Evolutionary conservation across 2,329 filamentous ascomycete genomes (phyloP).

Genomic region (Rhinocladiella similis): DNA sequence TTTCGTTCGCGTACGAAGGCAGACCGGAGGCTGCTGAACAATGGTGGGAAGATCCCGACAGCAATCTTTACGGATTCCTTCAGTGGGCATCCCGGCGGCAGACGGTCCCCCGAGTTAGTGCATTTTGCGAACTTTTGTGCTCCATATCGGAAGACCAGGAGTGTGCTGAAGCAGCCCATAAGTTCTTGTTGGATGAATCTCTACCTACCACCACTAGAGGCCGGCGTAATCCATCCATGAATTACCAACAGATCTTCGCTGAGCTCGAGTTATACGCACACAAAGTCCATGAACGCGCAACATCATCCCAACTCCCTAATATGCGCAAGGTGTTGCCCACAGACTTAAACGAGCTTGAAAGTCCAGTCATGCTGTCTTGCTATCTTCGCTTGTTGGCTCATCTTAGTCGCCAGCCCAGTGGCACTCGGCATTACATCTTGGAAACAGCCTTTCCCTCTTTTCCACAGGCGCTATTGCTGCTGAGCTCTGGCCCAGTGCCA

Average conservation of each 20-base stretch:
- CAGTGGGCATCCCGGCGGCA: slow-evolving; percentile 96
- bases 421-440: slow-evolving; percentile 72
- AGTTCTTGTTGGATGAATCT: slow-evolving; percentile 80
- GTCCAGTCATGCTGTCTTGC: slow-evolving; percentile 92
- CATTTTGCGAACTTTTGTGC: slow-evolving; percentile 94
- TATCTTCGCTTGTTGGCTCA: slow-evolving; percentile 87
- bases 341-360: slow-evolving; percentile 85
- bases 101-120: slow-evolving; percentile 91
- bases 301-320: slow-evolving; percentile 58
- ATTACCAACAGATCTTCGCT: slow-evolving; percentile 88
- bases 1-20: slow-evolving; percentile 86
- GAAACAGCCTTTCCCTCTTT: slow-evolving; percentile 67
- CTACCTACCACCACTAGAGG: slow-evolving; percentile 67
- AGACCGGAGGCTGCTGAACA: slow-evolving; percentile 79
- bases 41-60: slow-evolving; percentile 91
- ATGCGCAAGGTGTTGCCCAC: slow-evolving; percentile 63
- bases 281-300: slow-evolving; percentile 72
- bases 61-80: slow-evolving; percentile 90
- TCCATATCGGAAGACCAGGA: slow-evolving; percentile 80
- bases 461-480: slow-evolving; percentile 71
- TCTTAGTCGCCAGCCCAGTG: slow-evolving; percentile 71
- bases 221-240: slow-evolving; percentile 79
- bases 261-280: slow-evolving; percentile 83
- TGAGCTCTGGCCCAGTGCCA: slow-evolving; percentile 76
- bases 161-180: slow-evolving; percentile 81